A percentile compares a stretch with the other conserved stretches of the same genome.
Evolutionary conservation across 345 rosid genomes (phyloP).

Genomic region (Alliaria petiolata): DNA sequence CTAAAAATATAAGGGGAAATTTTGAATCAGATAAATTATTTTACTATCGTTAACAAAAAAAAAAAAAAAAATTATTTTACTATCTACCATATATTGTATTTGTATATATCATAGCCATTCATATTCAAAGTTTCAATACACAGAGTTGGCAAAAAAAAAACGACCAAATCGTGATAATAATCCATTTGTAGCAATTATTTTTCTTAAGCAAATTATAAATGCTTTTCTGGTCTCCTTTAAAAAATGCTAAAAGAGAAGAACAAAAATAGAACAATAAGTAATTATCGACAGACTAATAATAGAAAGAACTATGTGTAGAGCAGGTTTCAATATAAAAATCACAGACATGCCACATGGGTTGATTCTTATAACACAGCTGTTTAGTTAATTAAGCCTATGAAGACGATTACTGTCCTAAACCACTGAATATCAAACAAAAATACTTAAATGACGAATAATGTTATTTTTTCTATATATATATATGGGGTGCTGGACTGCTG

Average conservation of each 20-base stretch:
- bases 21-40: neutral
- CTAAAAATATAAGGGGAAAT: neutral
- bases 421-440: slow-evolving; percentile 9
- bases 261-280: neutral
- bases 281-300: slow-evolving; percentile 27
- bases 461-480: neutral
- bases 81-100: neutral
- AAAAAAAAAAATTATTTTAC: too few relatives aligned
- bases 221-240: neutral
- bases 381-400: slow-evolving; percentile 33
- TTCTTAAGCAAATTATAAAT: neutral
- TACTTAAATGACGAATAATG: neutral
- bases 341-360: slow-evolving; percentile 38
- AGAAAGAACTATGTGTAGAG: slow-evolving; percentile 15
- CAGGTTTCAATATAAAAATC: slow-evolving; percentile 27
- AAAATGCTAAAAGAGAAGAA: neutral
- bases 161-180: slow-evolving; percentile 17
- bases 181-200: slow-evolving; percentile 5
- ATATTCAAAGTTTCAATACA: neutral
- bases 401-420: slow-evolving; percentile 33
- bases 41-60: too few relatives aligned
- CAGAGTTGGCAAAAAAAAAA: neutral
- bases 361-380: slow-evolving; percentile 35
- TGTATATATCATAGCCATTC: neutral
- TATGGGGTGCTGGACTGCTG: slow-evolving; percentile 24